phyloP scores from a whole-genome alignment of 768 basidiomycete species.

The Butyriboletus loyo region DNA sequence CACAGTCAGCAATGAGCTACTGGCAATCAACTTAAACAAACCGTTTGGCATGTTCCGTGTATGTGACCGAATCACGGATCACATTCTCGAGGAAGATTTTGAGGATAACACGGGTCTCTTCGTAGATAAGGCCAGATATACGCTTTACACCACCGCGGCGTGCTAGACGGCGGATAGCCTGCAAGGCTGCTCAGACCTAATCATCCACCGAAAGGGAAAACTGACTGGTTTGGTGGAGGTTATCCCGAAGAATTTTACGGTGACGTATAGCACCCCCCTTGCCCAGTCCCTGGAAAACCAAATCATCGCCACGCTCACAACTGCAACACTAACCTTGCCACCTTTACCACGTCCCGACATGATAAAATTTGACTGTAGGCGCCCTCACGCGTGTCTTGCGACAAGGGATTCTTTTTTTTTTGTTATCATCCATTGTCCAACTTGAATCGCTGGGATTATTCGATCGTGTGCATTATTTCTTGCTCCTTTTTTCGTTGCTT shows the following conservation, averaged over 20 bases:
- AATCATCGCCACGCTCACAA: background rate
- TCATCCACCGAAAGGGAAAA: background rate
- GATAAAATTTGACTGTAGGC: constrained; percentile 10
- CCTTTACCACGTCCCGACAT: constrained; percentile 90
- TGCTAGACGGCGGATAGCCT: constrained; percentile 70
- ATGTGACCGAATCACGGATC: constrained; percentile 86
- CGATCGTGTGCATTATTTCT: no score
- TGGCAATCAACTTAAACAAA: constrained; percentile 2
- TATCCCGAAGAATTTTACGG: constrained; percentile 78
- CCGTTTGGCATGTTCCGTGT: constrained; percentile 90
- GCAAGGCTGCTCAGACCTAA: background rate
- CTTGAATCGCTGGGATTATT: no score
- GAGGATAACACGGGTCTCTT: constrained; percentile 87
- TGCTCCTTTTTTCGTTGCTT: no score
- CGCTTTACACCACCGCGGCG: constrained; percentile 90
- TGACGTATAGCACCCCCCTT: constrained; percentile 84
- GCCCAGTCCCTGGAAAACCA: constrained; percentile 58
- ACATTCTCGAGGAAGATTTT: constrained; percentile 84
- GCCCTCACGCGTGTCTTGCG: no score
- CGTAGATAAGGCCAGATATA: constrained; percentile 82
- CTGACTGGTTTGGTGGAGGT: constrained; percentile 45
- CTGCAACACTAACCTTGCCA: constrained; percentile 48
- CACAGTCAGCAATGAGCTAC: constrained; percentile 1
- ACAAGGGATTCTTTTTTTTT: no score
- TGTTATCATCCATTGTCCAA: no score